A percentile compares a stretch with the other conserved stretches of the same genome.
These are phyloP conservation scores for Ananas comosus DNA, from an alignment of 176 grass and related monocot genomes.

Conservation along the genomic window DNA sequence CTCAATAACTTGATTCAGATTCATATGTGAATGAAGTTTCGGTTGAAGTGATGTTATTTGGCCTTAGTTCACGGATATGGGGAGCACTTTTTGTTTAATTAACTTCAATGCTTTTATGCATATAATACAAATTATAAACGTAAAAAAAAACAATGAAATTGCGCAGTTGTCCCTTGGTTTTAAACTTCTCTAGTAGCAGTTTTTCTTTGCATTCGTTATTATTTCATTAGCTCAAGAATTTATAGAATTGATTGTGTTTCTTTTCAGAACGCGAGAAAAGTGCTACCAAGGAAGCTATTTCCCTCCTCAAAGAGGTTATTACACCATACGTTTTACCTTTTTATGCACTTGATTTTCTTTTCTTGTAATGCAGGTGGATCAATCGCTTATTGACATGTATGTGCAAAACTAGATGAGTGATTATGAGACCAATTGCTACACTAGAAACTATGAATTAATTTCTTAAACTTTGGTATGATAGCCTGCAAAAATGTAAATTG, in stretches of 20 bases:
- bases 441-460: neutral
- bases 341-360: neutral
- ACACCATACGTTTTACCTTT: slow-evolving; percentile 12
- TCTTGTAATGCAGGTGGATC: neutral
- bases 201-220: neutral
- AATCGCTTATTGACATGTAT: neutral
- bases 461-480: too few species aligned
- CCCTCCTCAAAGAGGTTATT: slow-evolving; percentile 63
- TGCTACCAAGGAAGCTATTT: slow-evolving; percentile 90
- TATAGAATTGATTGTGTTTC: slow-evolving; percentile 12
- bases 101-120: too few species aligned
- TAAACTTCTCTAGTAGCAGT: neutral
- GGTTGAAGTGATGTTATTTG: too few species aligned
- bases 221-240: slow-evolving; percentile 11
- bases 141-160: too few species aligned
- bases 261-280: slow-evolving; percentile 87
- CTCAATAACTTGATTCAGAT: too few species aligned
- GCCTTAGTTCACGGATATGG: too few species aligned
- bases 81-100: too few species aligned
- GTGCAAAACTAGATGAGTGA: neutral
- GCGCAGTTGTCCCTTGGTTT: too few species aligned
- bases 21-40: too few species aligned
- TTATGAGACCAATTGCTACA: neutral
- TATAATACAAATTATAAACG: too few species aligned
- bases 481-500: too few species aligned